These are phyloP conservation scores for Amaranthus cruentus DNA, from an alignment of 148 eudicot species.

Conservation along the genomic window DNA sequence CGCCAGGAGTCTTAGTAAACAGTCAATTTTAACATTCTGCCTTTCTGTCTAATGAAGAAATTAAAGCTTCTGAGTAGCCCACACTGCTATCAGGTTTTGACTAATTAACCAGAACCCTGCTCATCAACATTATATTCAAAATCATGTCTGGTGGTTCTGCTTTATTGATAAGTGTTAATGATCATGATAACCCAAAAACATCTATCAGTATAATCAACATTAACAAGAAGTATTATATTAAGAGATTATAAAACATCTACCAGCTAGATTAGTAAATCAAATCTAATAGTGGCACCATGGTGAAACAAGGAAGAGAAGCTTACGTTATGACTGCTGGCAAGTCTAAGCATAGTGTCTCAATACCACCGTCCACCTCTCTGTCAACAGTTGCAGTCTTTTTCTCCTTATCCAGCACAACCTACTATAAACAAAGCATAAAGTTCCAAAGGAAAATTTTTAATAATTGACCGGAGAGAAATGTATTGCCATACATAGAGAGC, in stretches of 20 bases:
- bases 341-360: slow-evolving; percentile 77
- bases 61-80: slow-evolving; percentile 8
- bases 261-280: not conserved
- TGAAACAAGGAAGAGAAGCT: slow-evolving; percentile 16
- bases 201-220: not conserved
- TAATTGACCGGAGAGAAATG: too few relatives aligned
- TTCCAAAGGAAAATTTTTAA: not conserved
- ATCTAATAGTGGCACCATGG: not conserved
- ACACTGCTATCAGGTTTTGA: slow-evolving; percentile 1
- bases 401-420: slow-evolving; percentile 86
- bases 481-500: too few relatives aligned
- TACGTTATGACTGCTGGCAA: slow-evolving; percentile 95
- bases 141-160: not conserved
- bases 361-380: slow-evolving; percentile 97
- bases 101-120: not conserved
- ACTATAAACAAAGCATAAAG: slow-evolving; percentile 22
- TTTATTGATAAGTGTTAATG: not conserved
- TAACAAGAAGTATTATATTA: too few relatives aligned
- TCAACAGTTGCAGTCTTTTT: slow-evolving; percentile 76
- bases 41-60: slow-evolving; percentile 4
- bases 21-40: not conserved
- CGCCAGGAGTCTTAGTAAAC: not conserved
- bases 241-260: not conserved
- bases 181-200: not conserved
- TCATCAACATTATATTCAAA: slow-evolving; percentile 1